Evolutionary conservation across 176 grass and related monocot species (phyloP), one percentile per base, ranked within the genome.

Genomic region (Hordeum vulgare): DNA sequence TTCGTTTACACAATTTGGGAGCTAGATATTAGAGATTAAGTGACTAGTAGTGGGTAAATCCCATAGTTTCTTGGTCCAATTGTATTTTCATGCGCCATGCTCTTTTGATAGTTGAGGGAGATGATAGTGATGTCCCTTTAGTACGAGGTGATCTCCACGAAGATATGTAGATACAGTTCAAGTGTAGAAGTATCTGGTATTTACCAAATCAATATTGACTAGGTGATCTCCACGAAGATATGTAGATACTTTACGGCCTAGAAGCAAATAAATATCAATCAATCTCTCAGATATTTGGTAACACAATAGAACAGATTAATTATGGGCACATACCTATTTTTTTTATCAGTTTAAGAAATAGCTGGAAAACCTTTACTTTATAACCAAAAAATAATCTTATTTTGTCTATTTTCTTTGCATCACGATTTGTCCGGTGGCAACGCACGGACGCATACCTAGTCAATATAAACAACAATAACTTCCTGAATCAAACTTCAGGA

Each of bases 51-150:
- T 21, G 40, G 69, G 82, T 61, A 45, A 78, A 86, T 89, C 72
- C 76, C 73, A 11, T 4, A 26, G 54, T 90, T 90, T 68, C 72
- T 56, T 88, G 71, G 37, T 77, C 88, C 62, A 35, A 79, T 57
- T 90, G 59, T 78, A 85, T 49, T 71, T 86, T 67, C 73, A 31
- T 74, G 15, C 4, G 34, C 7, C 36, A 63, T 77, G 37, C 60
- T 86, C 37, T 76, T 83, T 12, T 20, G 11, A 59, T 69, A 70
- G 66, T 74, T 72, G 66, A 11, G 9, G 73, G 28, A 83, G 21
- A 71, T 66, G 11, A 37, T 60, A 83, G 25, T 73, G 49, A 71
- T 21, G 11, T 54, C 66, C 33, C 72, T 40, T 76, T 34, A 66
- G 72, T 8, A 17, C 13, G 21, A 49, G 59, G 36, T 53, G 9